Evolutionary conservation across 768 basidiomycete species (phyloP), one percentile per base, ranked within the genome.

Genomic region (Mycena haematopus): DNA sequence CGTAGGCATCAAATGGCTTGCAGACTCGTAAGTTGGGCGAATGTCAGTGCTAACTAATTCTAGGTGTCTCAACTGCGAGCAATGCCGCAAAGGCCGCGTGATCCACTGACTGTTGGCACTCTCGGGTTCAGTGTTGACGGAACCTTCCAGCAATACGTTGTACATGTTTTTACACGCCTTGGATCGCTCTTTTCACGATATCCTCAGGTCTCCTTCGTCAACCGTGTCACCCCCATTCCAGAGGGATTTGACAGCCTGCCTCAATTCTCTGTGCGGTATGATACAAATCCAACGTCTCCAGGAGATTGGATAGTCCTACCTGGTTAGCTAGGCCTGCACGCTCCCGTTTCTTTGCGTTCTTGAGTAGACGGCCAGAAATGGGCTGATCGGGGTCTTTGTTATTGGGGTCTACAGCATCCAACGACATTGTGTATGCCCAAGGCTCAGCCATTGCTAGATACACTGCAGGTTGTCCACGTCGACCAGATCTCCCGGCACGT

Each of bases 1-100:
- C 14, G 92, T 94, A 46, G 93, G 93, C 6, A 85, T 95, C 76
- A 94, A 95, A 73, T 91, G 88, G 89, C 77, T 90, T 15, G 89
- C 90, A 1, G 80, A 88, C 70, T 87, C 84, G 60, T 79, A 42
- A 36, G 74, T 73, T 21, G 13, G 24, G 27, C n/a, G 8, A 7
- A 21, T 54, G 9, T 55, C 6, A 19, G 22, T 22, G 2, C 36
- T 0, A n/a, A n/a, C 49, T 54, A 27, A 47, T 46, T 9, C 14
- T 47, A 77, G 76, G 11, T 93, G 93, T 71, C 77, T 89, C 14
- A 77, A 88, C 62, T 95, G 92, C 73, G 89, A 91, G 73, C 81
- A 82, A 56, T 96, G 93, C 74, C 80, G 86, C 51, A 85, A 87
- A 57, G 91, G 91, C 21, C 77, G 81, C 54, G 93, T 50, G 38